Conservation (phyloP, 441 rosid genomes). For the Pelargonium citronellum region DNA sequence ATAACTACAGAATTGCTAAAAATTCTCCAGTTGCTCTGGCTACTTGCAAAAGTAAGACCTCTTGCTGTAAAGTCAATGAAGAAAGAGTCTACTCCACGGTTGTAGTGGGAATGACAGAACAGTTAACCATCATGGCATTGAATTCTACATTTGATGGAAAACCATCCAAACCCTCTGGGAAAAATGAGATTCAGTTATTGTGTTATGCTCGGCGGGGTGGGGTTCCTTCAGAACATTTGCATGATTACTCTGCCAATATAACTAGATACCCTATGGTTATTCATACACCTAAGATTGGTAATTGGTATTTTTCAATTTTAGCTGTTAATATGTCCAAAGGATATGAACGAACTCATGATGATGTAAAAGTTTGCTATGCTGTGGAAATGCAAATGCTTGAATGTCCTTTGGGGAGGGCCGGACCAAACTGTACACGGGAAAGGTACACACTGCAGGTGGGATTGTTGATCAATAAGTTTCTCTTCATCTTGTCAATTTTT, state of each 20-base stretch:
- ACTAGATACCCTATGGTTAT: conserved; percentile 50
- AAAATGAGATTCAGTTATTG: conserved; percentile 36
- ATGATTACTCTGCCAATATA: conserved; percentile 67
- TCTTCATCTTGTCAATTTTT: background rate
- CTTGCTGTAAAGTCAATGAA: conserved; percentile 53
- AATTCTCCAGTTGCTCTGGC: conserved; percentile 27
- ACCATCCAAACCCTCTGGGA: conserved; percentile 24
- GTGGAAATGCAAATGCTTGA: conserved; percentile 49
- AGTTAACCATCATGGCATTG: conserved; percentile 39
- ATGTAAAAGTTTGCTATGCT: conserved; percentile 60
- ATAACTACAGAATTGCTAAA: conserved; percentile 28
- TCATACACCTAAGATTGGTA: conserved; percentile 64
- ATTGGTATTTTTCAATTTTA: conserved; percentile 61
- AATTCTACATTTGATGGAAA: conserved; percentile 34
- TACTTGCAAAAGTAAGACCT: conserved; percentile 46
- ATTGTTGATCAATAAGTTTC: background rate
- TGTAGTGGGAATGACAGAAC: conserved; percentile 54
- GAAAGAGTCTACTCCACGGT: conserved; percentile 59
- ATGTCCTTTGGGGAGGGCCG: conserved; percentile 74
- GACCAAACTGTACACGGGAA: conserved; percentile 57
- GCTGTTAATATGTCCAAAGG: conserved; percentile 42
- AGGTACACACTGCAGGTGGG: conserved; percentile 68
- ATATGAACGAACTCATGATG: conserved; percentile 30
- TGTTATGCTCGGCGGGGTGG: conserved; percentile 75
- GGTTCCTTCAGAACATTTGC: conserved; percentile 49